These are phyloP conservation scores for Camelina sativa DNA, from an alignment of 345 rosid species.

Conservation along the genomic window DNA sequence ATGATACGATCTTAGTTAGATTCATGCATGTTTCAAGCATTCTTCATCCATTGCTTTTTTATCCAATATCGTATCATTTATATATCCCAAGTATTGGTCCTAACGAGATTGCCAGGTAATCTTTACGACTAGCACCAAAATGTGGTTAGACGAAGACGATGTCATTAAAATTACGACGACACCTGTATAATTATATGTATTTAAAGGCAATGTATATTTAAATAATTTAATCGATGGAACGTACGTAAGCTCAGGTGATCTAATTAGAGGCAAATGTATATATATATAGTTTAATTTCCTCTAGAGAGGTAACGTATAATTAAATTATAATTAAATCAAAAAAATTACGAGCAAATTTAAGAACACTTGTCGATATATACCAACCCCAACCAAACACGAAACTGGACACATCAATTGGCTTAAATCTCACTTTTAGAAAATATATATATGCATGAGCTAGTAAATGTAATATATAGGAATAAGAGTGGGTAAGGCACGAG, in stretches of 20 bases:
- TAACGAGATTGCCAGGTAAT: conserved; percentile 2
- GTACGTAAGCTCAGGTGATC: not conserved
- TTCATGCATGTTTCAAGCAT: conserved; percentile 46
- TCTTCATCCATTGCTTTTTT: conserved; percentile 32
- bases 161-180: not conserved
- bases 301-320: not conserved
- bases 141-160: not conserved
- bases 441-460: conserved; percentile 6
- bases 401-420: not conserved
- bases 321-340: not conserved
- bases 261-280: too few relatives aligned
- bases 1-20: conserved; percentile 36
- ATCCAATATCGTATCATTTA: conserved; percentile 24
- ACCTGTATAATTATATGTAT: not conserved
- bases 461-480: conserved; percentile 23
- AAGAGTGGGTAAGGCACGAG: conserved; percentile 31
- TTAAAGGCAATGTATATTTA: not conserved
- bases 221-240: not conserved
- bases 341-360: not conserved
- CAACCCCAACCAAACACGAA: conserved; percentile 4
- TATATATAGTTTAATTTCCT: too few relatives aligned
- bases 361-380: not conserved
- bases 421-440: not conserved
- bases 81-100: conserved; percentile 15
- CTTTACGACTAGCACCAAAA: conserved; percentile 6